A percentile compares a stretch with the other conserved stretches of the same genome.
Conservation (phyloP, 2,329 filamentous ascomycete genomes). For the Monilinia fructigena region DNA sequence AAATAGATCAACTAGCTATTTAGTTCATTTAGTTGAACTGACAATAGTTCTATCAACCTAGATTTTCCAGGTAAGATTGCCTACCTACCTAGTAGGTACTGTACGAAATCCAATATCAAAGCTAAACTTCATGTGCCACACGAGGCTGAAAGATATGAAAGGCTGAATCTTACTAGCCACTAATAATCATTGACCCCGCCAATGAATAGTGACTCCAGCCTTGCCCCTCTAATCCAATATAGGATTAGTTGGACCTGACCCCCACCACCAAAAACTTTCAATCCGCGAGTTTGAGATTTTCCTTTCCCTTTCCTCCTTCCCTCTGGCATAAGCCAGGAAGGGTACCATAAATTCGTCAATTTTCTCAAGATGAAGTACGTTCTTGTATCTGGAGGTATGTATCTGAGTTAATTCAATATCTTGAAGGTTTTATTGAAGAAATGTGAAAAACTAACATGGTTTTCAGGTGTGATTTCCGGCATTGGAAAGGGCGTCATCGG, state of each 20-base stretch:
- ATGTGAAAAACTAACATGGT: slow-evolving; percentile 27
- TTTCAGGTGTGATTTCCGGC: slow-evolving; percentile 51
- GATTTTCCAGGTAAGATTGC: no score
- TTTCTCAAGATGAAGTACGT: slow-evolving; percentile 73
- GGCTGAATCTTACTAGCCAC: background rate
- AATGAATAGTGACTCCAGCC: background rate
- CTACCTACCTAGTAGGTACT: no score
- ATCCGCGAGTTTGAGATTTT: slow-evolving; percentile 18
- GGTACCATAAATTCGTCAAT: slow-evolving; percentile 31
- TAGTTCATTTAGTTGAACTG: no score
- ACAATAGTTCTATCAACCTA: no score
- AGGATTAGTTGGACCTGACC: background rate
- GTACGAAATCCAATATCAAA: background rate
- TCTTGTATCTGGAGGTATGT: slow-evolving; percentile 70
- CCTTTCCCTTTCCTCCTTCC: slow-evolving; percentile 31
- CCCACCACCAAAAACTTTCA: slow-evolving; percentile 25
- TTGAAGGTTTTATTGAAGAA: background rate
- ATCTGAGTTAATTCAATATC: background rate
- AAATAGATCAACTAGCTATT: no score
- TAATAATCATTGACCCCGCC: slow-evolving; percentile 4
- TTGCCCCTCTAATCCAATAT: background rate
- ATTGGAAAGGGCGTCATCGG: slow-evolving; percentile 67
- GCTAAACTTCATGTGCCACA: background rate
- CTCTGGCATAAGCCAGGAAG: slow-evolving; percentile 36
- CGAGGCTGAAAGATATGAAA: background rate